Evolutionary conservation across 148 eudicot genomes (phyloP), one percentile per base, ranked within the genome.

Genomic region (Linanthus parryae): DNA sequence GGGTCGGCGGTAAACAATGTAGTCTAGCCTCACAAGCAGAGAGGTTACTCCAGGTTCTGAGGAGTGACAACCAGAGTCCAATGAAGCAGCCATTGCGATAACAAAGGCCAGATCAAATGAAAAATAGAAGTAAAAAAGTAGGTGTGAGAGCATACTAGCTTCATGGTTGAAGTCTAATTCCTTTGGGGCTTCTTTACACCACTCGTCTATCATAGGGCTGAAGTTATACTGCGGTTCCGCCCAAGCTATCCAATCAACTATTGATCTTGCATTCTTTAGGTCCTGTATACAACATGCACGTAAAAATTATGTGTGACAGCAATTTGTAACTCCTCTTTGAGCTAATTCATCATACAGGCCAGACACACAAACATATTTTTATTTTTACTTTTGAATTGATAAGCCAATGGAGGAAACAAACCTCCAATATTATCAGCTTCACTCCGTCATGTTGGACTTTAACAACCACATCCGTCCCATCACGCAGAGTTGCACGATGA

Each of bases 231-330:
- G 95, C 43, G 99, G 99, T 69, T 92, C 99, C 33, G 99, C 99
- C 99, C 99, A 92, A 36, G 99, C 99, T 66, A 92, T 80, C 99
- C 99, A 92, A 60, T 88, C 88, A 66, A 92, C 90, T 60, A 92
- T 77, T 39, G 94, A 63, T 80, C 88, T 88, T 1, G 95, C 91
- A 76, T 92, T 92, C 75, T 92, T 92, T 65, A 92, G 65, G 63
- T 92, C 99, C 99, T 92, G 75, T 26, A 22, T 29, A 52, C 30
- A 52, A 29, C 17, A 22, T 33, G 17, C 14, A 9, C n/a, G 18
- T 41, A 30, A 42, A 59, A 72, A 57, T 42, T 20, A 71, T 51
- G 63, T 23, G 48, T 40, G 23, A 50, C 18, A 16, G 53, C 52
- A 61, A 58, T 46, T 50, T 29, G 21, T 29, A 49, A 21, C 29